Base-by-base conservation (phyloP, 2,329 filamentous ascomycete species). In the Lachnellula occidentalis region DNA sequence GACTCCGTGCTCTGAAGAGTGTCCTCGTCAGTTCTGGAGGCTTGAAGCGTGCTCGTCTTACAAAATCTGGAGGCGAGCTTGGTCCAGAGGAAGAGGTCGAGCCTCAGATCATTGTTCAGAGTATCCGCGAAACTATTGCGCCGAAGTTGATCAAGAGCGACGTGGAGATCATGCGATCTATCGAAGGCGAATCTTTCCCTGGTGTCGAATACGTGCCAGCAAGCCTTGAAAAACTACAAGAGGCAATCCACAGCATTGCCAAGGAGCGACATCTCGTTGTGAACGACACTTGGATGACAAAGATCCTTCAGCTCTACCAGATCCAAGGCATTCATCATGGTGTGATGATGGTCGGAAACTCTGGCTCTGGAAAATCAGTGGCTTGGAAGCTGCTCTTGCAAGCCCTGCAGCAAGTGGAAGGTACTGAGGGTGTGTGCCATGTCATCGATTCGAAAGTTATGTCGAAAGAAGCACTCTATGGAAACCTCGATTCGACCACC, bases 271-370 rank as follows among this genome's bases (percentile, higher is more conserved):
- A 96, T 66, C 81, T 95, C 14, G 90, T 96, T 8, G 88, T 95
- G 63, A 96, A 86, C 55, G 92, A 97, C 53, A 85, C 86, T 46
- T 99, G 95, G 95, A 91, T 97, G 83, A 94, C 90, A 55, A 99
- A 99, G 75, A 86, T 95, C 34, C 79, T 99, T 8, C 94, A 99
- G 71, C 81, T 99, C 2, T 97, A 96, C 70, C 94, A 99, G 71
- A 99, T 99, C 59, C 94, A 97, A 72, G 88, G 86, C 61, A 91
- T 99, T 55, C 94, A 99, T 67, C 94, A 99, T 64, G 94, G 94
- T 86, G 94, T 99, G 27, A 99, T 99, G 95, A 97, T 99, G 94
- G 94, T 99, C 9, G 94, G 94, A 59, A 91, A 90, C 67, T 96
- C 95, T 31, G 94, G 95, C n/a, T 88, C 92, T 45, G 95, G 95